Percentiles rank a stretch among this genome's conserved stretches.
Conservation (phyloP, 2,329 filamentous ascomycete genomes). For the Rhynchosporium graminicola region DNA sequence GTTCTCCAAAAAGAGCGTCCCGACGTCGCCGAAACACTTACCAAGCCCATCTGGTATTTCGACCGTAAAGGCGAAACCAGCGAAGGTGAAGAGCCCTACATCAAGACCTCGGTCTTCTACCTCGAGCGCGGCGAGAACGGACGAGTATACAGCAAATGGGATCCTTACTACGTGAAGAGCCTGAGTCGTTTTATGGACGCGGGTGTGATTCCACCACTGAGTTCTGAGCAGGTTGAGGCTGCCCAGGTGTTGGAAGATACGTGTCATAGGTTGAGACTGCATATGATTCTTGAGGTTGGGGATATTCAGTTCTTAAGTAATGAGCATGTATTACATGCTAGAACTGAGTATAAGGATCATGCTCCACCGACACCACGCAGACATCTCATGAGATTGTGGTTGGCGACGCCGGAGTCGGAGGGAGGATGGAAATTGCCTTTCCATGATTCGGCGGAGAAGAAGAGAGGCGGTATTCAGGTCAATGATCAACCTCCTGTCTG, state of each 20-base stretch:
- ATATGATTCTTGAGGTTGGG: constrained; percentile 84
- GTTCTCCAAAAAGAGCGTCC: constrained; percentile 72
- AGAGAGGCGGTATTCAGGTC: constrained; percentile 86
- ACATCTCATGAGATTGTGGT: constrained; percentile 82
- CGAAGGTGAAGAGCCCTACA: constrained; percentile 72
- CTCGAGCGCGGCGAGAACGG: constrained; percentile 67
- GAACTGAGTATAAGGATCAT: constrained; percentile 77
- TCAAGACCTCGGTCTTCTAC: constrained; percentile 72
- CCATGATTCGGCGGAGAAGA: constrained; percentile 78
- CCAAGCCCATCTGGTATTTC: constrained; percentile 85
- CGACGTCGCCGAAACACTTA: constrained; percentile 74
- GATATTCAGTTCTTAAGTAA: constrained; percentile 89
- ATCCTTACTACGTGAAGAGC: constrained; percentile 83
- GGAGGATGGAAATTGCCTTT: constrained; percentile 86
- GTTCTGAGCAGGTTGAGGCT: constrained; percentile 67
- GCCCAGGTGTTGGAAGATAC: constrained; percentile 70
- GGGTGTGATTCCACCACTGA: constrained; percentile 72
- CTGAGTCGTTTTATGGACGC: constrained; percentile 71
- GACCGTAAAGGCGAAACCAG: constrained; percentile 86
- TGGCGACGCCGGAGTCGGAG: constrained; percentile 77
- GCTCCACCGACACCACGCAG: constrained; percentile 68
- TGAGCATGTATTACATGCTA: constrained; percentile 75
- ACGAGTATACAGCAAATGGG: constrained; percentile 81
- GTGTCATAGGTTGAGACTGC: constrained; percentile 63
- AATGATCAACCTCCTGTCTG: constrained; percentile 75